Conservation (phyloP, 352 stramenopile genomes). For the Globisporangium spinosum region DNA sequence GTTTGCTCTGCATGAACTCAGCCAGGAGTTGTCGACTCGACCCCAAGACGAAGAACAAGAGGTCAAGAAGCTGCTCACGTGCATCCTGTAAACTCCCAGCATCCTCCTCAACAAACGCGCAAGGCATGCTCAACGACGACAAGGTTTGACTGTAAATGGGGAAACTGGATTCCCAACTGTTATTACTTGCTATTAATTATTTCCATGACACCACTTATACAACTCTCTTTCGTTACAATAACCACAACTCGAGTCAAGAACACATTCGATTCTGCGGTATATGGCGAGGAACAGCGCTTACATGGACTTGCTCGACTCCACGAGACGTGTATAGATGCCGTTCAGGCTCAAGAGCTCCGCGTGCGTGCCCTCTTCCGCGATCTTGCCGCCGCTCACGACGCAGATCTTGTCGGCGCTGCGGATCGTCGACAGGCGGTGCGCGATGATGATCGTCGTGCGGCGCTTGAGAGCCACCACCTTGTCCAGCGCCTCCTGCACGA, state of each 20-base stretch:
- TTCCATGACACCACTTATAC: not conserved
- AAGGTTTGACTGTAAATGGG: not conserved
- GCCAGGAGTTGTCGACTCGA: conserved; percentile 19
- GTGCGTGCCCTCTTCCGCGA: conserved; percentile 33
- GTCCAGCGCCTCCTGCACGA: conserved; percentile 31
- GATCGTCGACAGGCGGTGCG: conserved; percentile 79
- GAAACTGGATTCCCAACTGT: not conserved
- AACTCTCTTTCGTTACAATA: conserved; percentile 1
- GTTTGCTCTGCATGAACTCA: conserved; percentile 28
- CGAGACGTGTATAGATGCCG: conserved; percentile 24
- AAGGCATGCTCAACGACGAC: not conserved
- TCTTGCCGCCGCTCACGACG: conserved; percentile 22
- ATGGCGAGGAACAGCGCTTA: not conserved
- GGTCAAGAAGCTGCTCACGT: conserved; percentile 17
- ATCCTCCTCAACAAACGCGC: not conserved
- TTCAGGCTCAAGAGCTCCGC: conserved; percentile 17
- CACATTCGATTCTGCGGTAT: not conserved
- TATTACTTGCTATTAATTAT: not conserved
- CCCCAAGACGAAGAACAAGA: conserved; percentile 15
- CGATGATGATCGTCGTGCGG: conserved; percentile 85
- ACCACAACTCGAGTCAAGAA: not conserved
- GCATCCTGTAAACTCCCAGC: conserved; percentile 19
- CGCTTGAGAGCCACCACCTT: conserved; percentile 24
- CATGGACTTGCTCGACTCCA: conserved; percentile 8
- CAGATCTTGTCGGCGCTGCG: conserved; percentile 28